These are phyloP conservation scores for Penicillium coprophilum DNA, from an alignment of 495 filamentous ascomycete genomes.

Conservation along the genomic window DNA sequence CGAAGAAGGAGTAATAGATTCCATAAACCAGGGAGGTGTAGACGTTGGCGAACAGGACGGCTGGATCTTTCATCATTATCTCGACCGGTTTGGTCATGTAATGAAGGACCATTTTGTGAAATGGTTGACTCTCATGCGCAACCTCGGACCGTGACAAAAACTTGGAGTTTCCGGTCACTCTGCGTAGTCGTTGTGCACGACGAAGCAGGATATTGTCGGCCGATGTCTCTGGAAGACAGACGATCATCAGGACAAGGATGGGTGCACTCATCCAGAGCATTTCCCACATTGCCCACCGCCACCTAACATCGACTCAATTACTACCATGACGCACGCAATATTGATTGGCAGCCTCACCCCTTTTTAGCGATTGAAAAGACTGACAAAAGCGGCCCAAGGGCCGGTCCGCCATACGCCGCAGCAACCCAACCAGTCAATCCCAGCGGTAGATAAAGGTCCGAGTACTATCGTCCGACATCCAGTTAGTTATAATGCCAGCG, in stretches of 20 bases:
- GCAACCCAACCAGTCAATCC: conserved; percentile 50
- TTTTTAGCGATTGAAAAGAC: conserved; percentile 53
- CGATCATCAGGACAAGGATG: conserved; percentile 43
- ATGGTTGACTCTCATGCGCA: conserved; percentile 25
- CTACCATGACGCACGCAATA: not conserved
- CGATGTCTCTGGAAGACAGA: conserved; percentile 50
- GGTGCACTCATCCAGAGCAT: conserved; percentile 40
- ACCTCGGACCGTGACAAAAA: conserved; percentile 47
- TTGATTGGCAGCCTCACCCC: conserved; percentile 20
- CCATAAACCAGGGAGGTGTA: conserved; percentile 61
- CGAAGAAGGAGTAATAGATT: conserved; percentile 60
- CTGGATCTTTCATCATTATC: conserved; percentile 59
- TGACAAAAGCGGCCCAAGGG: conserved; percentile 56
- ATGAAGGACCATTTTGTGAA: not conserved
- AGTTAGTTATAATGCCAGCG: too few relatives aligned
- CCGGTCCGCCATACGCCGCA: conserved; percentile 43
- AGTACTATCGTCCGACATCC: not conserved
- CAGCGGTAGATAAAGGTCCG: conserved; percentile 44
- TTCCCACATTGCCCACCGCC: conserved; percentile 55
- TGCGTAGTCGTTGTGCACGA: conserved; percentile 39
- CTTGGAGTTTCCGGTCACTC: conserved; percentile 34
- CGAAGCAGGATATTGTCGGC: conserved; percentile 47
- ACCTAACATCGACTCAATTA: conserved; percentile 27
- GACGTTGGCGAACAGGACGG: conserved; percentile 58
- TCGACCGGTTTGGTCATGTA: conserved; percentile 47